Evolutionary conservation across 2,329 filamentous ascomycete genomes (phyloP).

Genomic region (Colletotrichum sidae): DNA sequence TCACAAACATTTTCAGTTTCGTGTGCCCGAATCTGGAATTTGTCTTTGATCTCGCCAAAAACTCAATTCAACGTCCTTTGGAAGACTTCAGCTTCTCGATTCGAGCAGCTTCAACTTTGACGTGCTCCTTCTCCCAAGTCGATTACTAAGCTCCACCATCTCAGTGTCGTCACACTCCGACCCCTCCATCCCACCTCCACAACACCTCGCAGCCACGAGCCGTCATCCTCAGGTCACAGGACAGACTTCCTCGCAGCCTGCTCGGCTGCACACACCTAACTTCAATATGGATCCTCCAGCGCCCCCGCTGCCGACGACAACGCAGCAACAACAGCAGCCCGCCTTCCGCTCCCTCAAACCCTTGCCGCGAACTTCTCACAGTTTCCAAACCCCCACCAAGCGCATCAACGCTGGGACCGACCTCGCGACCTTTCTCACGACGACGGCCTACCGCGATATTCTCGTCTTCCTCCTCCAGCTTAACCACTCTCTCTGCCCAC

Average conservation of each 20-base stretch:
- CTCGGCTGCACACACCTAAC: not conserved
- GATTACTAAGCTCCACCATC: not conserved
- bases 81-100: too few species aligned
- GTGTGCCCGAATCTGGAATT: too few species aligned
- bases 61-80: too few species aligned
- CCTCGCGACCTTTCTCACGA: slow-evolving; percentile 82
- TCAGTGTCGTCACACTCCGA: not conserved
- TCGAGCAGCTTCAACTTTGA: too few species aligned
- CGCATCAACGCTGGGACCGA: slow-evolving; percentile 87
- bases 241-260: not conserved
- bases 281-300: slow-evolving; percentile 22
- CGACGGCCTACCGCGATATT: slow-evolving; percentile 87
- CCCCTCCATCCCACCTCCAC: slow-evolving; percentile 15
- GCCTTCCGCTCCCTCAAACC: slow-evolving; percentile 50
- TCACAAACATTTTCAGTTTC: too few species aligned
- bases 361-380: slow-evolving; percentile 63
- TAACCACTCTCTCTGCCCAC: slow-evolving; percentile 86
- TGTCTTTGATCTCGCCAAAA: too few species aligned
- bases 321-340: not conserved
- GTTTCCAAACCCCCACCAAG: slow-evolving; percentile 79
- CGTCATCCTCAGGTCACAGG: not conserved
- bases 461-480: slow-evolving; percentile 90
- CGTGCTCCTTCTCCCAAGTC: too few species aligned
- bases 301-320: not conserved
- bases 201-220: slow-evolving; percentile 17